Percentiles rank a stretch among this genome's conserved stretches.
phyloP scores from a whole-genome alignment of 441 rosid species.

The Arabidopsis lyrata region DNA sequence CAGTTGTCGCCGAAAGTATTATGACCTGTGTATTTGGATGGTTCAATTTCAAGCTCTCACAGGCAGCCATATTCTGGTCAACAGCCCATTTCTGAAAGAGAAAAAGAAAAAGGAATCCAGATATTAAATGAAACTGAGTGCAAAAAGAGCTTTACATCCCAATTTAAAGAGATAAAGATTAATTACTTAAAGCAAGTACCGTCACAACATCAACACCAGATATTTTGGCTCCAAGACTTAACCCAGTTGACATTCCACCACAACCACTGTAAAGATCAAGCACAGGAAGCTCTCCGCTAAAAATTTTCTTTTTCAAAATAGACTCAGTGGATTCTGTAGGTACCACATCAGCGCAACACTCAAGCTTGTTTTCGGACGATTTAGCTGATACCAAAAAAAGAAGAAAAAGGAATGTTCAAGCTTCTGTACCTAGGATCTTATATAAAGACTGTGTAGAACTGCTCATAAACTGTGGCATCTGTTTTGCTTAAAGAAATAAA shows the following conservation, averaged over 20 bases:
- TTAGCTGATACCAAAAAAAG: conserved; percentile 50
- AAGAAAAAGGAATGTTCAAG: conserved; percentile 25
- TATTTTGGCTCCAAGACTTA: conserved; percentile 87
- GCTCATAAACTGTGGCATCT: conserved; percentile 21
- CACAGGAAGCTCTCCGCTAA: conserved; percentile 56
- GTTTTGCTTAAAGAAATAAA: not conserved
- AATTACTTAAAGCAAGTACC: conserved; percentile 59
- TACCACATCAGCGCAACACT: conserved; percentile 38
- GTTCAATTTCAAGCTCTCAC: conserved; percentile 83
- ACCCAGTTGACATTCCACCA: conserved; percentile 98
- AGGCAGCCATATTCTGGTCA: conserved; percentile 74
- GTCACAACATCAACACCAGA: conserved; percentile 69
- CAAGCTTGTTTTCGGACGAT: conserved; percentile 45
- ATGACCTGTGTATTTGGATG: conserved; percentile 83
- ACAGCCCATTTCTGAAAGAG: conserved; percentile 84
- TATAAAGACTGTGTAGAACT: conserved; percentile 28
- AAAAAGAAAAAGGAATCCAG: conserved; percentile 40
- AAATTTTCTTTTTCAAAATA: conserved; percentile 38
- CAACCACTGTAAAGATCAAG: conserved; percentile 94
- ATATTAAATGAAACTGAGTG: conserved; percentile 23
- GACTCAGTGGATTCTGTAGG: conserved; percentile 37
- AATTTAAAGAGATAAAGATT: conserved; percentile 32
- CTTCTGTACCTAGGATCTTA: conserved; percentile 25
- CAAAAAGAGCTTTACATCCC: conserved; percentile 33
- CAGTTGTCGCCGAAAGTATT: conserved; percentile 26